Percentiles rank a stretch among this genome's conserved stretches.
These are phyloP conservation scores for Capsicum rhomboideum DNA, from an alignment of 257 asterid genomes.

Conservation along the genomic window DNA sequence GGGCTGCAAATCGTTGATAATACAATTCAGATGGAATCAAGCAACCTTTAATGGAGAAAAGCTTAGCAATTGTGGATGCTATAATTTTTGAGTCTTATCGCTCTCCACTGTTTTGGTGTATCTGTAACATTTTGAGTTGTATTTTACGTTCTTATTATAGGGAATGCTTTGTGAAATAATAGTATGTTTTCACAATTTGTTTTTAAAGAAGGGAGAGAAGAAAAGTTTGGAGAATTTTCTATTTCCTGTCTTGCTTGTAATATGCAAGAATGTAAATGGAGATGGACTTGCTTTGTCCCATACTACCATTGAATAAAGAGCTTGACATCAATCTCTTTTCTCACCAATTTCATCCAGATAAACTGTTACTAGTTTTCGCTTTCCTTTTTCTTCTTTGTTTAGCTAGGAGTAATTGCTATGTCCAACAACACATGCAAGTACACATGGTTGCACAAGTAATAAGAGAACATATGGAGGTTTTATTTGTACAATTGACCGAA, in stretches of 20 bases:
- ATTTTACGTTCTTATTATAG: neutral
- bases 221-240: too few relatives aligned
- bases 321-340: neutral
- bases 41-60: neutral
- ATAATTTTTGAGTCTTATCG: neutral
- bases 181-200: neutral
- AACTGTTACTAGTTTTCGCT: neutral
- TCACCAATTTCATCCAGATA: neutral
- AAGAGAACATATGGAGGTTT: neutral
- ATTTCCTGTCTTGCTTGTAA: too few relatives aligned
- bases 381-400: neutral
- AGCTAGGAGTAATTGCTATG: too few relatives aligned
- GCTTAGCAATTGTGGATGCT: neutral
- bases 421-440: neutral
- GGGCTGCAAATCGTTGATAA: conserved; percentile 38
- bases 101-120: neutral
- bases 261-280: neutral
- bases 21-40: conserved; percentile 26
- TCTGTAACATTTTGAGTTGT: neutral
- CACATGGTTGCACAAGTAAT: neutral
- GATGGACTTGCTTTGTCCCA: neutral
- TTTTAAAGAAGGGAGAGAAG: neutral
- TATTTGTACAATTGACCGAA: too few relatives aligned
- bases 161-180: neutral
- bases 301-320: neutral